These are phyloP conservation scores for Picocystis sp. DNA, from an alignment of 163 green algal species.

Conservation along the genomic window DNA sequence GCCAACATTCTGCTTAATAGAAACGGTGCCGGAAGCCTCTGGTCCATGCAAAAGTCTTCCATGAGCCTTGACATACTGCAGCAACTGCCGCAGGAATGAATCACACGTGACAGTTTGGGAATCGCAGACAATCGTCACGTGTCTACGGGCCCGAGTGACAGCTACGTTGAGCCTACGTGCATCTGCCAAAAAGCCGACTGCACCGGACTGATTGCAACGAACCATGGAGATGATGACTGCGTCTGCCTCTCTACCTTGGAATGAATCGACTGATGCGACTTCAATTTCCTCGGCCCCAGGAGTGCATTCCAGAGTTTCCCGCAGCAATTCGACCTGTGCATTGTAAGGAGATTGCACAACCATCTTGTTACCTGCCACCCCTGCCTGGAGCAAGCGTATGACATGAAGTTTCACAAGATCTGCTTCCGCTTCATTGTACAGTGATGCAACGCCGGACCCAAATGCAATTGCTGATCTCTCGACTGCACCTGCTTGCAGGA, in stretches of 20 bases:
- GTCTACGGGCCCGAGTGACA: slow-evolving; percentile 25
- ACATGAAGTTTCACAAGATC: neutral
- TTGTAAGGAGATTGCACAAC: slow-evolving; percentile 3
- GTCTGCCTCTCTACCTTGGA: slow-evolving; percentile 4
- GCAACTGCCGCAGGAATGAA: slow-evolving; percentile 18
- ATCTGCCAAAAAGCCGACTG: slow-evolving; percentile 3
- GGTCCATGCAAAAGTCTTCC: no score
- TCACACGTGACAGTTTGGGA: slow-evolving; percentile 19
- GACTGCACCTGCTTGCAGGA: no score
- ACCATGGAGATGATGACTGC: slow-evolving; percentile 8
- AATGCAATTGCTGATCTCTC: no score
- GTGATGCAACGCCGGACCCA: no score
- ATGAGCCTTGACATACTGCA: slow-evolving; percentile 16
- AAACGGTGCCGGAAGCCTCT: no score
- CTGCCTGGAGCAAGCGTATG: neutral
- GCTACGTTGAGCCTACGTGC: slow-evolving; percentile 30
- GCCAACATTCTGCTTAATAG: no score
- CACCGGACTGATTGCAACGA: neutral
- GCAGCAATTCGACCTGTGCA: slow-evolving; percentile 1
- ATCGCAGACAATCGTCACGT: slow-evolving; percentile 24
- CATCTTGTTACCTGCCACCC: neutral
- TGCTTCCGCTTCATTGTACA: slow-evolving; percentile 2
- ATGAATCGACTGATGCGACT: slow-evolving; percentile 2
- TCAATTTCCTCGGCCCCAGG: slow-evolving; percentile 1
- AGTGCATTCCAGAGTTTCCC: neutral